Conservation (phyloP, 805 yeast species). For the Candida krabiensis region DNA sequence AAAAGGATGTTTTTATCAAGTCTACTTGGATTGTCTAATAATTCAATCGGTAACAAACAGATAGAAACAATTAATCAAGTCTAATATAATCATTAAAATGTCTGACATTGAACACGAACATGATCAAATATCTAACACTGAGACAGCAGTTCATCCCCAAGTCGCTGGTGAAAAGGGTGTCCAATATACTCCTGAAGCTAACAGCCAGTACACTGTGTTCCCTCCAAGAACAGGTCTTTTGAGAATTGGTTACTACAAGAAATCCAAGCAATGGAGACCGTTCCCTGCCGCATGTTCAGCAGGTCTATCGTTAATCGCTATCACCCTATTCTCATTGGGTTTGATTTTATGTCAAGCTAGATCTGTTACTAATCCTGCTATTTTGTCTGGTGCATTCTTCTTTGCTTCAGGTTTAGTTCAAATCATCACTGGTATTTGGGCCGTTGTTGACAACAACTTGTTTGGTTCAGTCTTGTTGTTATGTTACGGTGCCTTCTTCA, state of each 20-base stretch:
- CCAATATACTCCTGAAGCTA: conserved; percentile 3
- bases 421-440: conserved; percentile 52
- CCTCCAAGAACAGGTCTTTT: conserved; percentile 42
- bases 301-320: conserved; percentile 46
- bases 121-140: conserved; percentile 28
- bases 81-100: too few relatives aligned
- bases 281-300: conserved; percentile 51
- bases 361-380: conserved; percentile 42
- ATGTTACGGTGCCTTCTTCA: conserved; percentile 50
- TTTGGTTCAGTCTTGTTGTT: conserved; percentile 48
- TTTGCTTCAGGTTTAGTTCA: conserved; percentile 51
- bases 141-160: conserved; percentile 26
- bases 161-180: conserved; percentile 9
- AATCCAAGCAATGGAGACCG: conserved; percentile 41
- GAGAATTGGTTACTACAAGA: conserved; percentile 44
- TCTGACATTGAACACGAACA: conserved; percentile 19
- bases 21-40: too few relatives aligned
- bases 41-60: too few relatives aligned
- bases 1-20: too few relatives aligned
- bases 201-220: conserved; percentile 27
- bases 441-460: conserved; percentile 45
- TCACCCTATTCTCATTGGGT: conserved; percentile 49
- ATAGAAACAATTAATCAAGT: too few relatives aligned
- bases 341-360: conserved; percentile 43
- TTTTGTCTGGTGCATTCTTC: conserved; percentile 43